These are phyloP conservation scores for Flaveria ramosissima DNA, from an alignment of 129 eudicot species.

Conservation along the genomic window DNA sequence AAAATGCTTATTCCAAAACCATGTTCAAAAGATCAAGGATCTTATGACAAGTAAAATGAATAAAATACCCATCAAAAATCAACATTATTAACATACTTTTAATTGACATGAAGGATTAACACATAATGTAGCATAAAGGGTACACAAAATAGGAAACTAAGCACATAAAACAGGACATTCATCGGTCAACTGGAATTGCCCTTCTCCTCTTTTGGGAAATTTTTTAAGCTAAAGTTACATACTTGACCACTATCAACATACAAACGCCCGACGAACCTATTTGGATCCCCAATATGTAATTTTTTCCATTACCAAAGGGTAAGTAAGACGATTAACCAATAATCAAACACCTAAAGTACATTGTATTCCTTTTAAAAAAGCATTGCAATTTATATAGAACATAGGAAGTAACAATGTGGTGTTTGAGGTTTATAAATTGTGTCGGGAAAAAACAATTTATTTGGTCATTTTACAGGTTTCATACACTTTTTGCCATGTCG, in stretches of 20 bases:
- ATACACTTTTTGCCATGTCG: neutral
- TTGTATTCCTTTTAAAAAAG: neutral
- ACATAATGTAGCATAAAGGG: conserved; percentile 6
- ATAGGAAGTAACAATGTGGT: neutral
- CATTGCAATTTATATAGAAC: no score
- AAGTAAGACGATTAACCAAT: neutral
- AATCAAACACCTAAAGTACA: neutral
- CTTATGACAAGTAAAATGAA: neutral
- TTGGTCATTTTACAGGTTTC: neutral
- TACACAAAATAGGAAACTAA: neutral
- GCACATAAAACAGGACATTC: neutral
- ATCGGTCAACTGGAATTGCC: neutral
- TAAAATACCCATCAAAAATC: neutral
- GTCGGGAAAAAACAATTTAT: neutral
- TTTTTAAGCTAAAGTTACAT: neutral
- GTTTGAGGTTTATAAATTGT: neutral
- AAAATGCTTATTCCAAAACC: neutral
- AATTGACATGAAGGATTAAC: neutral
- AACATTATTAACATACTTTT: neutral
- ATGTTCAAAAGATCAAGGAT: neutral
- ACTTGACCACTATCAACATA: neutral
- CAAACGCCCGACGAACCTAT: neutral
- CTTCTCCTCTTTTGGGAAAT: neutral
- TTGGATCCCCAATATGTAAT: neutral
- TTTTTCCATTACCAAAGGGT: neutral